Base-by-base conservation (phyloP, 2,329 filamentous ascomycete genomes). In the Eutypella sp. region DNA sequence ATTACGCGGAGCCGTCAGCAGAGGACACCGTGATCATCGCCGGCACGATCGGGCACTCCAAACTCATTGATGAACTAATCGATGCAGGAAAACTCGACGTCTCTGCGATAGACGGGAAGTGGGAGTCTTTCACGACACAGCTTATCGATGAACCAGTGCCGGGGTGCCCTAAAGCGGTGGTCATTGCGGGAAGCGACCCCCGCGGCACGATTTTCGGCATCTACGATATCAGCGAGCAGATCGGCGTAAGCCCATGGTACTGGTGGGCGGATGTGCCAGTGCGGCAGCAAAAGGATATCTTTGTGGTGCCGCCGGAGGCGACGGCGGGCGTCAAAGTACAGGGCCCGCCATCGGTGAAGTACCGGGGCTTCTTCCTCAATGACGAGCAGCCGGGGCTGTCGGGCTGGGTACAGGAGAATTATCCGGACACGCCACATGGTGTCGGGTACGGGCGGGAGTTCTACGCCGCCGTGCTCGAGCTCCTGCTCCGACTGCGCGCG, bases 151-250 rank as follows among this genome's bases (percentile, higher is more conserved):
- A 74, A 23, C 84, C 84, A 0, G 61, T 82, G 11, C 69, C 74
- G 2, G 80, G 77, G 18, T 75, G 79, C 20, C 57, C 72, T 1
- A 70, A 71, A 48, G 84, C 84, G 2, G 68, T 88, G 16, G 78
- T 88, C 1, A 81, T 89, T 60, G 82, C 78, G 25, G 84, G 82
- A 10, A 83, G 78, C 57, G 83, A 88, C 59, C 63, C 70, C 2
- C 55, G 60, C 2, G 60, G 61, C 13, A 78, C 81, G 2, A 85
- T 89, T 45, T 89, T 77, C 55, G 85, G 85, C 10, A 68, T 86
- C 18, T 89, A 89, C 65, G 82, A 84, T 52, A 63, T 88, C 40
- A 85, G 81, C 19, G 83, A 87, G 63, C 83, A 88, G 60, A 87
- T 88, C 47, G 85, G 85, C 22, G 82, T 88, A 11, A 84, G 79